phyloP scores from a whole-genome alignment of 2,329 filamentous ascomycete species.

The Albophoma yamanashiensis region DNA sequence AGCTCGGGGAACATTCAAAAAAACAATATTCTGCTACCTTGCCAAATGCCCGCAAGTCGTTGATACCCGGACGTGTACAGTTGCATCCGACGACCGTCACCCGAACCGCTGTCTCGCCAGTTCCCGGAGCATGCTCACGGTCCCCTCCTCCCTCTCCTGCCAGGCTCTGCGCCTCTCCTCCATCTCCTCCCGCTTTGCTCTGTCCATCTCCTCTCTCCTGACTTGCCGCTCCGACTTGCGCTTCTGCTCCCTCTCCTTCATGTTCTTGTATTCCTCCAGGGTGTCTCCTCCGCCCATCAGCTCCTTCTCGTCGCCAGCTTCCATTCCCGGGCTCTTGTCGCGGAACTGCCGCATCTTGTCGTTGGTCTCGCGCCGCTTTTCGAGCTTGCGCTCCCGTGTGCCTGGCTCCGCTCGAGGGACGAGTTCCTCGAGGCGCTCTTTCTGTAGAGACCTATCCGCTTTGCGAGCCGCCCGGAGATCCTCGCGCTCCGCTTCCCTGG shows the following conservation, averaged over 20 bases:
- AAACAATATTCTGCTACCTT: not conserved
- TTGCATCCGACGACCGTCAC: slow-evolving; percentile 14
- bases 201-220: slow-evolving; percentile 65
- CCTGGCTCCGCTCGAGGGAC: slow-evolving; percentile 74
- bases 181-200: slow-evolving; percentile 67
- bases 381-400: slow-evolving; percentile 70
- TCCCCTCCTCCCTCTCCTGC: slow-evolving; percentile 69
- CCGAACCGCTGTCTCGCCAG: slow-evolving; percentile 75
- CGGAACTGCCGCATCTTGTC: slow-evolving; percentile 65
- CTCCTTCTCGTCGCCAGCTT: slow-evolving; percentile 53
- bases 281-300: slow-evolving; percentile 64
- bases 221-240: slow-evolving; percentile 80
- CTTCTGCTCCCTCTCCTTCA: slow-evolving; percentile 53
- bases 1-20: not conserved
- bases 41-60: not conserved
- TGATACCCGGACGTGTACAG: not conserved
- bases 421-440: slow-evolving; percentile 68
- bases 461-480: slow-evolving; percentile 52
- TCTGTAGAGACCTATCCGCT: slow-evolving; percentile 54
- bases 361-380: slow-evolving; percentile 69
- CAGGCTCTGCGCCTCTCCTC: slow-evolving; percentile 64
- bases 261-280: slow-evolving; percentile 57
- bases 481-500: slow-evolving; percentile 37
- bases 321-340: slow-evolving; percentile 51
- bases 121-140: slow-evolving; percentile 69